Evolutionary conservation across 1,284 basidiomycete genomes (phyloP).

Genomic region (Naganishia liquefaciens): DNA sequence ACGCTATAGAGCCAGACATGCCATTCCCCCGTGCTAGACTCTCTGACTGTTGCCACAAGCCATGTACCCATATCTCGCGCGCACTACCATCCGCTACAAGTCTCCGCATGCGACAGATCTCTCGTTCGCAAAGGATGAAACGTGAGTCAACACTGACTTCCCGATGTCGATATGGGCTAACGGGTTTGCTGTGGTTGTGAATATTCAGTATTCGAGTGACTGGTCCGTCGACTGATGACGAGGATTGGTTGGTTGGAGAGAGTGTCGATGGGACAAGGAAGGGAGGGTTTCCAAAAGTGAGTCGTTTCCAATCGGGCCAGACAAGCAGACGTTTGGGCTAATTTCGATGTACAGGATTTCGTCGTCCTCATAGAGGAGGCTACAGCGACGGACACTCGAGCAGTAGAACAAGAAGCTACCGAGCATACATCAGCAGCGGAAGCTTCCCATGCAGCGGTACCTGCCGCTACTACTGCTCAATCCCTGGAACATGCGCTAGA

Average conservation of each 20-base stretch:
- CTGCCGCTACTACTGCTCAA: no score
- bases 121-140: constrained; percentile 53
- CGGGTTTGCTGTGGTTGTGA: neutral
- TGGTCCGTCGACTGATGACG: constrained; percentile 50
- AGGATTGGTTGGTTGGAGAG: constrained; percentile 54
- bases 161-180: neutral
- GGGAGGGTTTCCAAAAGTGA: constrained; percentile 48
- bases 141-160: constrained; percentile 40
- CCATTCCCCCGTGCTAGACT: no score
- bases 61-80: constrained; percentile 49
- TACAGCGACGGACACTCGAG: neutral
- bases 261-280: constrained; percentile 47
- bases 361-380: constrained; percentile 41
- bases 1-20: neutral
- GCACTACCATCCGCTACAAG: constrained; percentile 52
- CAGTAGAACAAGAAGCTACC: neutral
- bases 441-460: neutral
- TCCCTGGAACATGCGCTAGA: neutral
- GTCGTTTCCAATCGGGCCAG: neutral
- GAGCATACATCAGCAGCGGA: neutral
- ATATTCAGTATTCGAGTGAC: constrained; percentile 50
- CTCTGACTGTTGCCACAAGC: no score
- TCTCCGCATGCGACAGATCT: constrained; percentile 53
- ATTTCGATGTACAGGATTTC: constrained; percentile 43
- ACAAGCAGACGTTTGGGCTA: constrained; percentile 2